Percentiles rank a stretch among this genome's conserved stretches.
Conservation (phyloP, 345 rosid genomes). For the Cardamine chenopodiifolia region DNA sequence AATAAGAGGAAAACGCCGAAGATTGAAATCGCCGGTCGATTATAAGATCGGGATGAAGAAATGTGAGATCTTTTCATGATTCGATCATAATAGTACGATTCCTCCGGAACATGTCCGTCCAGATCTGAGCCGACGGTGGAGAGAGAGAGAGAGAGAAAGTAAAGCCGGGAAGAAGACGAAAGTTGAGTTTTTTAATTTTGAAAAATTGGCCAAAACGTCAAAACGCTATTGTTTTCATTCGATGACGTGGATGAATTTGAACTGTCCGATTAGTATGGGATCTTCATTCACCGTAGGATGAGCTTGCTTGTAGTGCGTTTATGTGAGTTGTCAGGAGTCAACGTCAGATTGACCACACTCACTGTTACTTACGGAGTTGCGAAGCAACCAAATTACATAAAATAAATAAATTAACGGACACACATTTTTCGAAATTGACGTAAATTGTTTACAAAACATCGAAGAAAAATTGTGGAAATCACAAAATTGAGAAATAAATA, state of each 20-base stretch:
- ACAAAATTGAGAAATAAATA: conserved; percentile 5
- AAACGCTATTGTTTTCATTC: neutral
- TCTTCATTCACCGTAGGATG: conserved; percentile 18
- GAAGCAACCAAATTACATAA: conserved; percentile 23
- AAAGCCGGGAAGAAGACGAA: conserved; percentile 37
- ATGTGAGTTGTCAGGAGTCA: conserved; percentile 27
- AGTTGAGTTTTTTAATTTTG: neutral
- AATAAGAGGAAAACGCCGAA: conserved; percentile 47
- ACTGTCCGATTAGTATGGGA: neutral
- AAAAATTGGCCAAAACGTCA: neutral
- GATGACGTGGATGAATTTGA: neutral
- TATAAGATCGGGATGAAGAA: conserved; percentile 46
- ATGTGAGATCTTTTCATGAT: conserved; percentile 64
- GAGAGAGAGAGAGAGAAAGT: conserved; percentile 12
- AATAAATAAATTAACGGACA: conserved; percentile 8
- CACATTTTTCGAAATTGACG: conserved; percentile 7
- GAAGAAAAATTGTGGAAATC: neutral
- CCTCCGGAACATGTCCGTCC: conserved; percentile 13
- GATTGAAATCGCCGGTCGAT: conserved; percentile 50
- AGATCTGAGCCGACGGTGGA: conserved; percentile 44
- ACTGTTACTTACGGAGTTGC: conserved; percentile 35
- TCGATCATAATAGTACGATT: neutral
- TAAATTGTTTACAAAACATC: conserved; percentile 24
- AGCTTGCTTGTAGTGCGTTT: neutral
- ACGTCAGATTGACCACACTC: conserved; percentile 31